These are phyloP conservation scores for Monoraphidium neglectum DNA, from an alignment of 139 green algal genomes.

Conservation along the genomic window DNA sequence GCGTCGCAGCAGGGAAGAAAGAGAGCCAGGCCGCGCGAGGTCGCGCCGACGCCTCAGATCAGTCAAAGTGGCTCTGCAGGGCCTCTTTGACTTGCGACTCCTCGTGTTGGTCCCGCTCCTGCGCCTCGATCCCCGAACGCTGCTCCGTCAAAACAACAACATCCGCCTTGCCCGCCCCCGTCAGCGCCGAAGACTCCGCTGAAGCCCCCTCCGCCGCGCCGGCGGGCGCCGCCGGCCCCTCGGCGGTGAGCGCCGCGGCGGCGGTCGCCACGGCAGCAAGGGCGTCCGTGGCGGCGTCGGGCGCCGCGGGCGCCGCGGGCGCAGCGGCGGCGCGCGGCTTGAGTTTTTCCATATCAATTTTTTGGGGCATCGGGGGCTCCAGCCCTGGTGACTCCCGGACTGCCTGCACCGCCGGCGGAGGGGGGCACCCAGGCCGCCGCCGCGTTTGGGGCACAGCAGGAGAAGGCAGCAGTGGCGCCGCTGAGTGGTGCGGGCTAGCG, in stretches of 20 bases:
- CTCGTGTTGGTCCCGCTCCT: neutral
- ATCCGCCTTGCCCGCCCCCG: neutral
- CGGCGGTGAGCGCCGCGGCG: no score
- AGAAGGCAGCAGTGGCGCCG: neutral
- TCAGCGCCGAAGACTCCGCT: neutral
- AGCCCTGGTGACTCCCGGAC: no score
- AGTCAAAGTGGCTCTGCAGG: constrained; percentile 25
- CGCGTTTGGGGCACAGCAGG: neutral
- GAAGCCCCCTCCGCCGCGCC: neutral
- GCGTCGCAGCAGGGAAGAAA: no score
- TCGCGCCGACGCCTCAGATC: no score
- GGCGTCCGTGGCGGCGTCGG: no score
- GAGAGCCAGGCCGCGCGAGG: no score
- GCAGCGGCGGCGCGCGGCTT: no score
- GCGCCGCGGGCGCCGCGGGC: no score
- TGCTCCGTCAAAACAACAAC: neutral
- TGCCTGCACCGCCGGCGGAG: no score
- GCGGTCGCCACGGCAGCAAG: no score
- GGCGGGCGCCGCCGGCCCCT: neutral
- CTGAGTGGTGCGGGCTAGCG: neutral
- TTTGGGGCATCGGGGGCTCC: no score
- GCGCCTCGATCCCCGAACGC: neutral
- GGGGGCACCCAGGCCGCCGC: neutral
- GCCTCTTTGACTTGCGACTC: constrained; percentile 21
- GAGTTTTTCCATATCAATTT: no score